A percentile compares a stretch with the other conserved stretches of the same genome.
phyloP scores from a whole-genome alignment of 176 grass and related monocot genomes.

The Phragmites australis region DNA sequence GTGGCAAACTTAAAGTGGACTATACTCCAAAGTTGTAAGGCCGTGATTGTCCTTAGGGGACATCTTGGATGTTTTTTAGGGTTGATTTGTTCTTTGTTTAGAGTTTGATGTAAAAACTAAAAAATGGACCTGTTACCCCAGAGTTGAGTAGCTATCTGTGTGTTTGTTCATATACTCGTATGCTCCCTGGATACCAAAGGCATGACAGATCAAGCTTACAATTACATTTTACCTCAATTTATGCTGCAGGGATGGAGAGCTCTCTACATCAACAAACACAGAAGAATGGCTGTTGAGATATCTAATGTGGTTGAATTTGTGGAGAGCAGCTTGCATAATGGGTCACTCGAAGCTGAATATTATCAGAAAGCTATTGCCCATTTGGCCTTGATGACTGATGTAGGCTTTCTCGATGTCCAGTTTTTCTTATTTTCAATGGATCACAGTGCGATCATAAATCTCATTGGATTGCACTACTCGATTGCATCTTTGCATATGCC shows the following conservation, averaged over 20 bases:
- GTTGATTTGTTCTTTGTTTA: neutral
- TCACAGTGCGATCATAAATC: slow-evolving; percentile 56
- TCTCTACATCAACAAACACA: slow-evolving; percentile 59
- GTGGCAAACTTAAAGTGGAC: neutral
- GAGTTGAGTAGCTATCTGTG: neutral
- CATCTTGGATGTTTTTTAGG: neutral
- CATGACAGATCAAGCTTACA: neutral
- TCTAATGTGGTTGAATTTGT: slow-evolving; percentile 56
- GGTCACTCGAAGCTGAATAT: slow-evolving; percentile 64
- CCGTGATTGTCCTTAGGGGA: neutral
- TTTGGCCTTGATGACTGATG: slow-evolving; percentile 43
- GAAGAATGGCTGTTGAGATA: slow-evolving; percentile 46
- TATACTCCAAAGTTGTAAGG: neutral
- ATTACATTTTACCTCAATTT: neutral
- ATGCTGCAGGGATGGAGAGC: slow-evolving; percentile 55
- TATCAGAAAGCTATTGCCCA: slow-evolving; percentile 63
- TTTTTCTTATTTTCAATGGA: slow-evolving; percentile 68
- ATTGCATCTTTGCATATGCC: slow-evolving; percentile 50
- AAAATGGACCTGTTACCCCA: neutral
- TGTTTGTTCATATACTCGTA: neutral
- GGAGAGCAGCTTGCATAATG: slow-evolving; percentile 39
- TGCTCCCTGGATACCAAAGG: slow-evolving; percentile 8
- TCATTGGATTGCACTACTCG: slow-evolving; percentile 67
- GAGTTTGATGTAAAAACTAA: neutral
- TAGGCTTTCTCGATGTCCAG: slow-evolving; percentile 60